Base-by-base conservation (phyloP, 2,329 filamentous ascomycete species). In the Sporothrix sp. region DNA sequence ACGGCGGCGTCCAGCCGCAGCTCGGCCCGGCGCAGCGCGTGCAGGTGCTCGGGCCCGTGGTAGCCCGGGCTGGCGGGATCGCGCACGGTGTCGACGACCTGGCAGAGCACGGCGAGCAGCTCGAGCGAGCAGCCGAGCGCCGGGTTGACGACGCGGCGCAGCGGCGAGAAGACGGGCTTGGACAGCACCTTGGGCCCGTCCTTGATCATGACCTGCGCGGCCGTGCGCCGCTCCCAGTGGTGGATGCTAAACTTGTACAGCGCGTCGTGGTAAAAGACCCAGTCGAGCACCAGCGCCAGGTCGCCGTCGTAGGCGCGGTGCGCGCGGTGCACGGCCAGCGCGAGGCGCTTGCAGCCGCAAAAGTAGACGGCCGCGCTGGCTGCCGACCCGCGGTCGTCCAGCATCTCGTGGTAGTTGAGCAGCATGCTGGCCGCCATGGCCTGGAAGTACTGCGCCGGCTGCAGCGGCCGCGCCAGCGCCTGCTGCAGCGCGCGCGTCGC, bases 221-320 rank as follows among this genome's bases (percentile, higher is more conserved):
- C 20, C 3, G 50, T 28, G 11, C 52, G 42, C 20, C 53, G 30
- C 9, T 13, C 14, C 57, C 57, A 58, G 52, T 58, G 57, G 32
- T 56, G 52, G 28, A 54, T 52, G 46, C 57, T 57, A 8, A 58
- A 58, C 44, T 58, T 58, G 51, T 58, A 57, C 38, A 58, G 21
- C 18, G 48, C 52, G 37, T 57, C 57, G 9, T 56, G 52, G 44
- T 57, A 58, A n/a, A 57, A 56, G 2, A 58, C 42, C 57, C 57
- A 58, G 38, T 58, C 57, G 2, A 58, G 46, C 1, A 58, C 47
- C 11, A 57, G 46, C 3, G 57, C 57, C 10, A 39, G 27, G 21
- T 58, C 57, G 27, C 57, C 57, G 6, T 56, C 50, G 37, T 57
- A 58, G 25, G 45, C 50, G 36, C 32, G 35, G 39, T 58, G 43